A percentile compares a stretch with the other conserved stretches of the same genome.
phyloP scores from a whole-genome alignment of 768 basidiomycete species.

The Rhizopogon rudus region DNA sequence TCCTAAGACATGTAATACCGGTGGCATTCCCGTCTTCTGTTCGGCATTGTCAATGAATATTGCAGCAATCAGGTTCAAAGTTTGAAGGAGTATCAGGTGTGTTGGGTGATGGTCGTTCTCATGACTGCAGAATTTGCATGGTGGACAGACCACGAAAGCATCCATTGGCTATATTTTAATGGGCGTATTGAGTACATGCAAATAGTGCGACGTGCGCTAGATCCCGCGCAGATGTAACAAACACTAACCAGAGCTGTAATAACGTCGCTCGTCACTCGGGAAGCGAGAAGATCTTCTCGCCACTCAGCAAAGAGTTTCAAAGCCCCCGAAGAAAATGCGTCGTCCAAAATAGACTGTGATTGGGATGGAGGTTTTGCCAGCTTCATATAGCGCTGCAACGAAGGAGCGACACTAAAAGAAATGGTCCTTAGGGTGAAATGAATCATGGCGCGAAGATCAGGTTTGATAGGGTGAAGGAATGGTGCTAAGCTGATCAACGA shows the following conservation, averaged over 20 bases:
- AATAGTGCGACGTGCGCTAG: slow-evolving; percentile 6
- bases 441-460: slow-evolving; percentile 16
- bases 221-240: slow-evolving; percentile 11
- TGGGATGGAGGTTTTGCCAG: slow-evolving; percentile 5
- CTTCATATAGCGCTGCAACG: slow-evolving; percentile 20
- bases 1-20: background rate
- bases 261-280: background rate
- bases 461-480: slow-evolving; percentile 16
- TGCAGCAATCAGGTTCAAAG: slow-evolving; percentile 36
- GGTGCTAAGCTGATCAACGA: slow-evolving; percentile 37
- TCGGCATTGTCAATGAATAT: slow-evolving; percentile 33
- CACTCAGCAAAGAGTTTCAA: slow-evolving; percentile 9
- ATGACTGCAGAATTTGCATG: slow-evolving; percentile 24
- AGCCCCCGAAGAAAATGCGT: slow-evolving; percentile 10
- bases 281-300: slow-evolving; percentile 8
- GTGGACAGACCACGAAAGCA: slow-evolving; percentile 40
- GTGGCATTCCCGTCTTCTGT: background rate
- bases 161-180: slow-evolving; percentile 42
- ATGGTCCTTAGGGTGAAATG: slow-evolving; percentile 22
- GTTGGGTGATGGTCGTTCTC: slow-evolving; percentile 16
- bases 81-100: slow-evolving; percentile 36
- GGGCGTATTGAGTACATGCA: slow-evolving; percentile 17
- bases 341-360: slow-evolving; percentile 15
- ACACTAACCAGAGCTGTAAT: slow-evolving; percentile 23
- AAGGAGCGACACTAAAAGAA: slow-evolving; percentile 6